Conservation (phyloP, 1,284 basidiomycete species). For the Trichosporon ovoides region DNA sequence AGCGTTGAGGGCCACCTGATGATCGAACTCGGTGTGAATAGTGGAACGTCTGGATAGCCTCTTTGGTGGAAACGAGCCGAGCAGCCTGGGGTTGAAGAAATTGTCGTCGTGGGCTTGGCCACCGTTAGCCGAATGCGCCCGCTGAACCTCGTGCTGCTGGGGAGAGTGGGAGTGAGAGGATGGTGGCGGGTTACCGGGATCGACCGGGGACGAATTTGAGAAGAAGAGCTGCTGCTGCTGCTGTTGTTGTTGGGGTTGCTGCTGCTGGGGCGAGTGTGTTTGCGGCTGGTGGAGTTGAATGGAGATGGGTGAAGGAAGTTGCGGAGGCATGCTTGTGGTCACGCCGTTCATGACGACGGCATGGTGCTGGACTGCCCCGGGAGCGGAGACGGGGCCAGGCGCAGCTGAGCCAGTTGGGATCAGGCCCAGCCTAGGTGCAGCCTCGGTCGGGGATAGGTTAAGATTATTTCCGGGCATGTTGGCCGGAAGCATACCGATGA, state of each 20-base stretch:
- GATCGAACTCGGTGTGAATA: conserved; percentile 1
- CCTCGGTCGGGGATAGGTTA: background rate
- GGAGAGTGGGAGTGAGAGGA: background rate
- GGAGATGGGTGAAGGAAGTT: background rate
- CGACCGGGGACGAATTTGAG: background rate
- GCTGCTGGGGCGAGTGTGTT: background rate
- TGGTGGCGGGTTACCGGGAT: background rate
- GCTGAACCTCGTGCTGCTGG: conserved; percentile 19
- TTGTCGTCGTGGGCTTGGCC: conserved; percentile 16
- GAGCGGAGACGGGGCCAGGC: no score
- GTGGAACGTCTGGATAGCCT: background rate
- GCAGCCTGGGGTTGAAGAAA: conserved; percentile 10
- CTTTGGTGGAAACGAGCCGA: conserved; percentile 14
- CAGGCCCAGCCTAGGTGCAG: background rate
- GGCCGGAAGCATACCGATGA: background rate
- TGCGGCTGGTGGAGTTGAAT: background rate
- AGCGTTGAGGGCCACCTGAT: conserved; percentile 1
- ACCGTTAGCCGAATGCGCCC: conserved; percentile 24
- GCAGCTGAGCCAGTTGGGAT: background rate
- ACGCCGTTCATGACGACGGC: background rate
- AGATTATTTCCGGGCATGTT: conserved; percentile 1
- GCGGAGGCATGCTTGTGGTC: background rate
- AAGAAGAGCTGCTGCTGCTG: background rate
- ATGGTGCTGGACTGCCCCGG: conserved; percentile 4
- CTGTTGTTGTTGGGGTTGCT: background rate